These are phyloP conservation scores for Cydonia oblonga DNA, from an alignment of 331 rosid species.

Conservation along the genomic window DNA sequence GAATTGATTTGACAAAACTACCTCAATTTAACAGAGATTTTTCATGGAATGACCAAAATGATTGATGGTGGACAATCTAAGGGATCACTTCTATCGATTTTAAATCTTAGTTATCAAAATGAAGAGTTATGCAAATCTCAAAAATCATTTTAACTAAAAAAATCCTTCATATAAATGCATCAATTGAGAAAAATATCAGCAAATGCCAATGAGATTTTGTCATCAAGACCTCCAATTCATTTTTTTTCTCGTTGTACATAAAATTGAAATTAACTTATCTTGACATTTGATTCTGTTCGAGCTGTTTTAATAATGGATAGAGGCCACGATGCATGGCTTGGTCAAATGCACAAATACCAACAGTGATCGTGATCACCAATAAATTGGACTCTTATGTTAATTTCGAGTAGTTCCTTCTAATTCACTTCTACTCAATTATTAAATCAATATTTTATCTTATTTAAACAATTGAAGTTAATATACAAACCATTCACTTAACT, in stretches of 20 bases:
- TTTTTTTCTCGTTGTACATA: neutral
- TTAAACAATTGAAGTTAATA: too few relatives aligned
- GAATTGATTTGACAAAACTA: too few relatives aligned
- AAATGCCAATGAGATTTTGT: neutral
- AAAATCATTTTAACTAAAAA: too few relatives aligned
- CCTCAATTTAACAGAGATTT: too few relatives aligned
- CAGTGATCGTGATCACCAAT: neutral
- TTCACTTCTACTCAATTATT: neutral
- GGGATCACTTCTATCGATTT: too few relatives aligned
- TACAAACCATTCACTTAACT: neutral
- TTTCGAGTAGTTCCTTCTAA: neutral
- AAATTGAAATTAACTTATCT: neutral
- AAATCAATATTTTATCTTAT: neutral
- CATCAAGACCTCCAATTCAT: neutral
- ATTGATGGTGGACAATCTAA: too few relatives aligned
- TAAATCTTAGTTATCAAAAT: too few relatives aligned
- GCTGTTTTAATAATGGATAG: neutral
- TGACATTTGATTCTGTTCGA: neutral
- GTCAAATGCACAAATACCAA: neutral
- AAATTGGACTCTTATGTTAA: neutral
- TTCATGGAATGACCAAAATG: too few relatives aligned
- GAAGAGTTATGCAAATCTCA: too few relatives aligned
- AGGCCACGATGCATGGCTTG: neutral
- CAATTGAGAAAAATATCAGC: neutral
- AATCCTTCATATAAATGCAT: neutral